Percentiles rank a stretch among this genome's conserved stretches.
phyloP scores from a whole-genome alignment of 2,329 filamentous ascomycete genomes.

The Thelonectria olida region DNA sequence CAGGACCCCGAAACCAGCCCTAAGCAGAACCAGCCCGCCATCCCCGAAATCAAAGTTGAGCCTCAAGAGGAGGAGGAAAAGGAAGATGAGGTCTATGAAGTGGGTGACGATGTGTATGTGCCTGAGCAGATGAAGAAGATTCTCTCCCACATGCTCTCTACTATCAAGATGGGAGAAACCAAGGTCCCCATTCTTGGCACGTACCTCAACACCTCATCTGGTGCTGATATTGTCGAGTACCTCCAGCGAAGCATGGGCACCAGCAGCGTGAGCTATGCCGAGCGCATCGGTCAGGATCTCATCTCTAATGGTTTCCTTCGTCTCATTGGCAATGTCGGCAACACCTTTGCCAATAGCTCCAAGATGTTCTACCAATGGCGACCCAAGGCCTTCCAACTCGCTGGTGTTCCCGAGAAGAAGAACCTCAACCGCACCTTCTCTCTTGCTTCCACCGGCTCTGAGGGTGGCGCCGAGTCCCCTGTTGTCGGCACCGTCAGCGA shows the following conservation, averaged over 20 bases:
- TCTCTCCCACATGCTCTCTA: constrained; percentile 84
- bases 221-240: constrained; percentile 95
- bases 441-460: constrained; percentile 67
- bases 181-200: constrained; percentile 96
- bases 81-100: constrained; percentile 87
- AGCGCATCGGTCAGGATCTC: constrained; percentile 94
- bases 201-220: constrained; percentile 91
- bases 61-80: constrained; percentile 71
- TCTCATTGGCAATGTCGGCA: constrained; percentile 93
- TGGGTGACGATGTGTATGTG: constrained; percentile 88
- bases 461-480: constrained; percentile 75
- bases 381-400: constrained; percentile 86
- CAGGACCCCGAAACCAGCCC: constrained; percentile 83
- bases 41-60: constrained; percentile 90
- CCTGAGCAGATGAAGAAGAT: constrained; percentile 93
- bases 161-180: constrained; percentile 85
- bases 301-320: constrained; percentile 87
- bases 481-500: constrained; percentile 85
- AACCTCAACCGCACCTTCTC: constrained; percentile 79
- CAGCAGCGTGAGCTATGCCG: constrained; percentile 87
- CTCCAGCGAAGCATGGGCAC: constrained; percentile 88
- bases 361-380: constrained; percentile 98
- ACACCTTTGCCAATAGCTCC: constrained; percentile 95
- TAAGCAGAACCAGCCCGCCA: constrained; percentile 59
- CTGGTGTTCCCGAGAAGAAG: constrained; percentile 91